These are phyloP conservation scores for Grigorovia humatica DNA, from an alignment of 805 yeast species.

Conservation along the genomic window DNA sequence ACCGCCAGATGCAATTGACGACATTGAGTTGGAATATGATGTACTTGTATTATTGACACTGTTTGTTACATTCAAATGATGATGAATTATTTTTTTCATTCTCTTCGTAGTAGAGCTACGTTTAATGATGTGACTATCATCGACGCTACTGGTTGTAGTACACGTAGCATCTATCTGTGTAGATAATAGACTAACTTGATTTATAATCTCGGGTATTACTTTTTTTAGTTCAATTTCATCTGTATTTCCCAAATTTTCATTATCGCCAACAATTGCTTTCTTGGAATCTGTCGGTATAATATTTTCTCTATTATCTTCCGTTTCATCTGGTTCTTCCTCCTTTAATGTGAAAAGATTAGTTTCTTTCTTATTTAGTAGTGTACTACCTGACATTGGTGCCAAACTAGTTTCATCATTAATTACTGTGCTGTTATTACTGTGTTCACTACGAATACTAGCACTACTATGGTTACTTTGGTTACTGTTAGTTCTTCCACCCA, in stretches of 20 bases:
- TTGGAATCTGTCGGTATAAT: not conserved
- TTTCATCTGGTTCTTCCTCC: conserved; percentile 3
- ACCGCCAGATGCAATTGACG: conserved; percentile 2
- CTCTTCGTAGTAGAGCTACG: not conserved
- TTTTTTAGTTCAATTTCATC: not conserved
- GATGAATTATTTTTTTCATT: conserved; percentile 4
- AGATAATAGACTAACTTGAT: not conserved
- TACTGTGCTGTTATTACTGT: not conserved
- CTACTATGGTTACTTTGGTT: not conserved
- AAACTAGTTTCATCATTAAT: not conserved
- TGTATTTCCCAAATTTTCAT: not conserved
- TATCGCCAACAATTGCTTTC: not conserved
- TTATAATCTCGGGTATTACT: not conserved
- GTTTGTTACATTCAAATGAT: conserved; percentile 7
- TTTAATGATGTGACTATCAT: not conserved
- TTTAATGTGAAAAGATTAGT: conserved; percentile 4
- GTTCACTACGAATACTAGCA: not conserved
- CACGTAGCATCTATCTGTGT: not conserved
- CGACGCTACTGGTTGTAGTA: not conserved
- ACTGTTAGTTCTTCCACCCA: not conserved
- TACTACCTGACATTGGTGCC: not conserved
- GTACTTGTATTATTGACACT: conserved; percentile 2
- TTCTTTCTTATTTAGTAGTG: not conserved
- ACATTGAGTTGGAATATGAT: conserved; percentile 1
- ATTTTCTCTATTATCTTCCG: not conserved